Evolutionary conservation across 2,329 filamentous ascomycete species (phyloP).

Genomic region (Colletotrichum kahawae): DNA sequence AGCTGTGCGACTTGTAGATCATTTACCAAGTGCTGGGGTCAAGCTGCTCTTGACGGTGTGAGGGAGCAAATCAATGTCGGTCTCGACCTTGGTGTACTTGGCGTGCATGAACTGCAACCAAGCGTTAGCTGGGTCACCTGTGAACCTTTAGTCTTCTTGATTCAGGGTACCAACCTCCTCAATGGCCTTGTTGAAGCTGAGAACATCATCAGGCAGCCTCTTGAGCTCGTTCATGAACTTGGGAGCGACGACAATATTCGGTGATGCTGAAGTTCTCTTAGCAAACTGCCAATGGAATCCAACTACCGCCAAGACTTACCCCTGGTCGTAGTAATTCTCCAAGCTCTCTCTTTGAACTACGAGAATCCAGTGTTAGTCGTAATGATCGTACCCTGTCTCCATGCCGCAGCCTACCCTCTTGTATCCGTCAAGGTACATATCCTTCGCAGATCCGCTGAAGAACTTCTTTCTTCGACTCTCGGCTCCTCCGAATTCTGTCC

Average conservation of each 20-base stretch:
- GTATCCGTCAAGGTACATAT: slow-evolving; percentile 33
- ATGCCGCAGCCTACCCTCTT: slow-evolving; percentile 26
- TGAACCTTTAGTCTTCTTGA: background rate
- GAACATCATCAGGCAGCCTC: slow-evolving; percentile 34
- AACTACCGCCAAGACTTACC: slow-evolving; percentile 2
- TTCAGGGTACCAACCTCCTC: slow-evolving; percentile 14
- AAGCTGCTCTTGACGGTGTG: slow-evolving; percentile 34
- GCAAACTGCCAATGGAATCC: background rate
- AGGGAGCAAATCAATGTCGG: slow-evolving; percentile 26
- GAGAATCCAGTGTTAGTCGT: background rate
- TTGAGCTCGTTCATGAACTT: slow-evolving; percentile 35
- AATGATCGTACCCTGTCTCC: background rate
- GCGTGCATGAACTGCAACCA: slow-evolving; percentile 29
- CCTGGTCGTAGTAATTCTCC: slow-evolving; percentile 29
- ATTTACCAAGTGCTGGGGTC: slow-evolving; percentile 36
- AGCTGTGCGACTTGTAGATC: too few relatives aligned
- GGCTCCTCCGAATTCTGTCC: slow-evolving; percentile 28
- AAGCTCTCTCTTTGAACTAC: slow-evolving; percentile 36
- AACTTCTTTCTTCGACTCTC: slow-evolving; percentile 31
- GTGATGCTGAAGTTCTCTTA: slow-evolving; percentile 21
- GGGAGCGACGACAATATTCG: slow-evolving; percentile 32
- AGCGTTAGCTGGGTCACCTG: background rate
- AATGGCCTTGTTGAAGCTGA: slow-evolving; percentile 33
- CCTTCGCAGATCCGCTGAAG: slow-evolving; percentile 22
- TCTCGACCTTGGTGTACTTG: slow-evolving; percentile 37